Conservation (phyloP, 2,329 filamentous ascomycete species). For the Penicillium glabrum region DNA sequence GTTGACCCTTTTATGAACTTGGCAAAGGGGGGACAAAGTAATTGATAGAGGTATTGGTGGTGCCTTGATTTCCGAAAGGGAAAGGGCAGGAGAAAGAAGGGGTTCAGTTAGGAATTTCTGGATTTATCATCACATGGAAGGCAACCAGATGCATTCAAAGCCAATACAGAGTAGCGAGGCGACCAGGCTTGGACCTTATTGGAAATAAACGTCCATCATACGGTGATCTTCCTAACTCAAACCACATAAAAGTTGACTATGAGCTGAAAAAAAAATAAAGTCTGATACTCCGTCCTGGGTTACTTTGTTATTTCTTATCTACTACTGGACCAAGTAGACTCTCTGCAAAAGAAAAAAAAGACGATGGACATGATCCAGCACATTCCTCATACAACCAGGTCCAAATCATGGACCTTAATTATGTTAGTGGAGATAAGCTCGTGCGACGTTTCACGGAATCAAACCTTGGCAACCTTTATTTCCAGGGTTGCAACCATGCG, state of each 20-base stretch:
- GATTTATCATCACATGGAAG: not conserved
- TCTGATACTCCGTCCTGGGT: no score
- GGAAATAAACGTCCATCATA: not conserved
- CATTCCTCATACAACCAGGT: slow-evolving; percentile 13
- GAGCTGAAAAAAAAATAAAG: no score
- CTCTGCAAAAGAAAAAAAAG: not conserved
- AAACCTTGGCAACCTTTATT: slow-evolving; percentile 32
- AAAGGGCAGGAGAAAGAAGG: not conserved
- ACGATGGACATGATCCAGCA: not conserved
- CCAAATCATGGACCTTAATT: slow-evolving; percentile 29
- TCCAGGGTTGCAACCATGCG: slow-evolving; percentile 28
- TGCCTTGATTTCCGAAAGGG: not conserved
- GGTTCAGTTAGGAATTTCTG: not conserved
- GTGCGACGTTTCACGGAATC: slow-evolving; percentile 36
- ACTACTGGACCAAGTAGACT: no score
- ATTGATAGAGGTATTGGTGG: not conserved
- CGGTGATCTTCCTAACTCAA: not conserved
- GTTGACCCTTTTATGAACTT: not conserved
- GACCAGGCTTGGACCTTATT: not conserved
- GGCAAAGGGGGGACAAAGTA: not conserved
- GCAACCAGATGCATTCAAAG: not conserved
- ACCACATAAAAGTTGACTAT: no score
- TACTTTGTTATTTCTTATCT: no score
- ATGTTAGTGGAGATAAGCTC: slow-evolving; percentile 40
- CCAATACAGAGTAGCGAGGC: not conserved